Conservation (phyloP, 2,329 filamentous ascomycete species). For the Fusarium odoratissimum region DNA sequence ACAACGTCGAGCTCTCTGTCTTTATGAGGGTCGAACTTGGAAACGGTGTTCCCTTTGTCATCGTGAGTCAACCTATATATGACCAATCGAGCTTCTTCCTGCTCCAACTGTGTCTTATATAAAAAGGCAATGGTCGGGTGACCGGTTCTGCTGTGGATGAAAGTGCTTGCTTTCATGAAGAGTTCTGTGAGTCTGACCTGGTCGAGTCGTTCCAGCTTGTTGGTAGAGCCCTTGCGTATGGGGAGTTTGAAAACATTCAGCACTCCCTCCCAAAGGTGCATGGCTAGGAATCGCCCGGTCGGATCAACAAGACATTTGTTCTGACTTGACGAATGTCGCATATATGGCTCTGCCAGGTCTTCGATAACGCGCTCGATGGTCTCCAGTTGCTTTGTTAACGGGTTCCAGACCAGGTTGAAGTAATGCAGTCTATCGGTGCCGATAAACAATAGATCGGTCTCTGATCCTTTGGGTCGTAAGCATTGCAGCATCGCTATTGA, state of each 20-base stretch:
- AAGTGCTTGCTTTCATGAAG: slow-evolving; percentile 68
- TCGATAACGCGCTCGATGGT: slow-evolving; percentile 63
- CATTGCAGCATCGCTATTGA: slow-evolving; percentile 87
- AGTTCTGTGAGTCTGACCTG: slow-evolving; percentile 69
- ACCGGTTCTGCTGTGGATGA: slow-evolving; percentile 68
- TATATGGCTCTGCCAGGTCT: slow-evolving; percentile 67
- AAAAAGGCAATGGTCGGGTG: slow-evolving; percentile 69
- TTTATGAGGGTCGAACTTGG: slow-evolving; percentile 65
- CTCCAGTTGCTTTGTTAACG: slow-evolving; percentile 61
- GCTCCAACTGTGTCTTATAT: slow-evolving; percentile 65
- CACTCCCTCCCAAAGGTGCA: slow-evolving; percentile 71
- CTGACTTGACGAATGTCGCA: slow-evolving; percentile 83
- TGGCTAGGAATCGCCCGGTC: slow-evolving; percentile 69
- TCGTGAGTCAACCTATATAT: slow-evolving; percentile 70
- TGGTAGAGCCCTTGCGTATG: slow-evolving; percentile 57
- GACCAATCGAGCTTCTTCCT: slow-evolving; percentile 65
- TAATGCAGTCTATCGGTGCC: slow-evolving; percentile 92
- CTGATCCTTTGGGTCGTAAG: slow-evolving; percentile 78
- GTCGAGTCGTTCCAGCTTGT: slow-evolving; percentile 61
- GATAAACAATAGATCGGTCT: slow-evolving; percentile 88
- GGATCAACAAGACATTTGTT: slow-evolving; percentile 89
- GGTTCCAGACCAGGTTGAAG: slow-evolving; percentile 89
- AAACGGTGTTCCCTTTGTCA: slow-evolving; percentile 65
- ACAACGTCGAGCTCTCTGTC: slow-evolving; percentile 66
- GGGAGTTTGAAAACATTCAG: slow-evolving; percentile 66